These are phyloP conservation scores for Patellifolia procumbens DNA, from an alignment of 179 eudicot species.

Conservation along the genomic window DNA sequence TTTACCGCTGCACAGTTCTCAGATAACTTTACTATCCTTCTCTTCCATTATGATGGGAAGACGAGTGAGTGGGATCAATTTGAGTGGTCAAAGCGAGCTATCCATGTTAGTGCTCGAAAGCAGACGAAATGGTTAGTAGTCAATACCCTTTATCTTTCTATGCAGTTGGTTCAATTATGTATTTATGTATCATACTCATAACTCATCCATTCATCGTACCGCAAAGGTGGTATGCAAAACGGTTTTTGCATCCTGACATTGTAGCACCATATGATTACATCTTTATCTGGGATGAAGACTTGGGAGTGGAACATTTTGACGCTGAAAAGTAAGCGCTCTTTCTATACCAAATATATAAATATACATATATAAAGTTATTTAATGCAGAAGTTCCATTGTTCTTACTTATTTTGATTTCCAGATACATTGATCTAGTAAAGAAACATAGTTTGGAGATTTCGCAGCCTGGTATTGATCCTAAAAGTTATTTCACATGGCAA, in stretches of 20 bases:
- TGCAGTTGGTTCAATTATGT: neutral
- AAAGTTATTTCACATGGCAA: conserved; percentile 36
- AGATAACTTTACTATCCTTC: conserved; percentile 43
- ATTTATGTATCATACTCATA: conserved; percentile 1
- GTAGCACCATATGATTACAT: conserved; percentile 71
- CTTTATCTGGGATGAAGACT: conserved; percentile 81
- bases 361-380: neutral
- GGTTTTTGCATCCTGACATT: conserved; percentile 70
- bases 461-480: conserved; percentile 58
- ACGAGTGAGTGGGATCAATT: conserved; percentile 65
- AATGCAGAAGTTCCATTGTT: neutral
- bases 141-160: neutral
- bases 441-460: conserved; percentile 58
- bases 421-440: conserved; percentile 54
- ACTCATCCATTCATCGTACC: neutral
- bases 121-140: conserved; percentile 64
- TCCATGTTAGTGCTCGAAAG: conserved; percentile 60
- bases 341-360: neutral
- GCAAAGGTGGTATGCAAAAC: conserved; percentile 75
- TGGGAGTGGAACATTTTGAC: conserved; percentile 65
- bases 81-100: conserved; percentile 68
- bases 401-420: conserved; percentile 13
- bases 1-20: conserved; percentile 37
- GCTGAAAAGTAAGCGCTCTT: conserved; percentile 50
- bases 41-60: conserved; percentile 68